phyloP scores from a whole-genome alignment of 208 protist species.

The Trypanosoma caninum region DNA sequence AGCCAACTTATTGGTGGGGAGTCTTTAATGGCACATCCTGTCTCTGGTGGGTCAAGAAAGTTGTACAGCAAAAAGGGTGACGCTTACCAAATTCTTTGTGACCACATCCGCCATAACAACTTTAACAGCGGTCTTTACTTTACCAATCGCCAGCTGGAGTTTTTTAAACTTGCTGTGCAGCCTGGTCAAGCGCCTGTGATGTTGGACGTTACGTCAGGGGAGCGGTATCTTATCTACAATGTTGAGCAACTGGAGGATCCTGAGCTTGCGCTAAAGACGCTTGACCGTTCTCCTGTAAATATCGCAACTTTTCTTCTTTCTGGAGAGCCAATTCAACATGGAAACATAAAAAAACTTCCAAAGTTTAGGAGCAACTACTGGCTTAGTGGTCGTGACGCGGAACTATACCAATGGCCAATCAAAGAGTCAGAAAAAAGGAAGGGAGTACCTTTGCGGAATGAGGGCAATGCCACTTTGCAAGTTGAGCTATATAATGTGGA shows the following conservation, averaged over 20 bases:
- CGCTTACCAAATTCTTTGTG: conserved; percentile 41
- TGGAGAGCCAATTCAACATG: conserved; percentile 73
- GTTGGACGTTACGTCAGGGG: conserved; percentile 61
- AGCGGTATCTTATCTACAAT: conserved; percentile 84
- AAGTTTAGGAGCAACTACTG: conserved; percentile 87
- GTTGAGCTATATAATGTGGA: conserved; percentile 88
- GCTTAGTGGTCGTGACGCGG: conserved; percentile 80
- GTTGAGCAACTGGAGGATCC: conserved; percentile 86
- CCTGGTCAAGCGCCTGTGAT: conserved; percentile 57
- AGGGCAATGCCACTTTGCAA: conserved; percentile 47
- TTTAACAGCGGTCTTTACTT: conserved; percentile 91
- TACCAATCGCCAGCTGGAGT: conserved; percentile 77
- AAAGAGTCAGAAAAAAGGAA: conserved; percentile 78
- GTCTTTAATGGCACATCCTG: conserved; percentile 61
- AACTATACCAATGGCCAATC: conserved; percentile 87
- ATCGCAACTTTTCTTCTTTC: conserved; percentile 83
- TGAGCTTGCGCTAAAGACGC: conserved; percentile 72
- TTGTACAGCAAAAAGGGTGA: conserved; percentile 73
- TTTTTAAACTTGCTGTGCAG: conserved; percentile 76
- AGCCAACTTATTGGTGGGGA: conserved; percentile 77
- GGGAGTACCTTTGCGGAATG: conserved; percentile 57
- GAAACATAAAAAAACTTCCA: conserved; percentile 69
- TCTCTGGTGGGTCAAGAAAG: conserved; percentile 72
- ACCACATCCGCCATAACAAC: conserved; percentile 78
- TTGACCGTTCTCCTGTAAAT: conserved; percentile 71